These are phyloP conservation scores for Diplotaxis tenuifolia DNA, from an alignment of 345 rosid genomes.

Conservation along the genomic window DNA sequence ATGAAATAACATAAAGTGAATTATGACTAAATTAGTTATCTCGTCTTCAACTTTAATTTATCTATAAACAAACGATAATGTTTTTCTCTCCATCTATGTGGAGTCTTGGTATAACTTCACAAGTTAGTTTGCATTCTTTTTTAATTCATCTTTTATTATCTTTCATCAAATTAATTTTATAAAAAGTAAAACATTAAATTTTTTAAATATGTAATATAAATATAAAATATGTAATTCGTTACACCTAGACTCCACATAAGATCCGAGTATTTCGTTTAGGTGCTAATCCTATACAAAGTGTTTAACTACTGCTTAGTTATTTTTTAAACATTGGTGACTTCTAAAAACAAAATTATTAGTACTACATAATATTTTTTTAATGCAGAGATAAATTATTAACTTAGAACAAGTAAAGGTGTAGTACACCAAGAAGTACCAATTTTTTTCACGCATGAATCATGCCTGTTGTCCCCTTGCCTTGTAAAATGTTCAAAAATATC, in stretches of 20 bases:
- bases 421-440: conserved; percentile 25
- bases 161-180: neutral
- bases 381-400: conserved; percentile 1
- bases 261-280: no score
- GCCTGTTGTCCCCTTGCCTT: conserved; percentile 20
- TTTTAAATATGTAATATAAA: no score
- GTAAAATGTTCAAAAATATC: conserved; percentile 12
- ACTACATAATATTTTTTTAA: neutral
- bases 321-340: no score
- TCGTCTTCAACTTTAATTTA: neutral
- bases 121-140: neutral
- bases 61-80: neutral
- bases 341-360: neutral
- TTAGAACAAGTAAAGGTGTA: conserved; percentile 28
- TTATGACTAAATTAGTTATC: neutral
- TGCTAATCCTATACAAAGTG: neutral
- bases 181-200: no score
- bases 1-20: neutral
- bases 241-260: no score
- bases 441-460: conserved; percentile 30
- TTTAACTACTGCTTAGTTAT: neutral
- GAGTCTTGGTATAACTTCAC: neutral
- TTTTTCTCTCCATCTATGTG: neutral
- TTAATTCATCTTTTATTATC: no score
- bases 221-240: no score